Base-by-base conservation (phyloP, 331 rosid species). In the Malus hybrid region DNA sequence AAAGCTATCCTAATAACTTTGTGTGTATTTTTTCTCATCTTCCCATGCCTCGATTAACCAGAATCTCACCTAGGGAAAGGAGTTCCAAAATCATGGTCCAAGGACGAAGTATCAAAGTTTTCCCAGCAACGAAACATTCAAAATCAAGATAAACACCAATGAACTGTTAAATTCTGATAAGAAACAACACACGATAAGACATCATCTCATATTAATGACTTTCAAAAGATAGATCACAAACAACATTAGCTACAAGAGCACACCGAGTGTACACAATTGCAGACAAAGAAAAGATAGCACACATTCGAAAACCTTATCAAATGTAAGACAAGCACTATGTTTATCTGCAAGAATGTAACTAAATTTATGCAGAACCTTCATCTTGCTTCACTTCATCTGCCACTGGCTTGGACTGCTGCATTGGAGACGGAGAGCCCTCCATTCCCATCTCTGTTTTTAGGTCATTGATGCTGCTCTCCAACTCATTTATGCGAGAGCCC, bases 401-500 rank as follows among this genome's bases (percentile, higher is more conserved):
- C 69, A 60, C 74, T 62, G 91, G 67, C 81, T 86, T 87, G 55
- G 85, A 79, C 6, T 89, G 67, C 36, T 85, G 63, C 60, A 32
- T 32, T 9, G 93, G 96, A 50, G 94, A 85, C 56, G 93, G 92
- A 64, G 96, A 89, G 75, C 90, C 65, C 88, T 93, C 98, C 32
- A 89, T 90, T 14, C 98, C 98, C 93, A 93, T 93, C 85, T 93
- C 98, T 34, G 90, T 76, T 81, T 85, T 88, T 33, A 93, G 80
- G 62, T 93, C 97, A 4, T 81, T 90, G 80, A 93, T 86, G 89
- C 97, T 91, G 63, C 85, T 87, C 85, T 93, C 98, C 93, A 93
- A 73, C 81, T 93, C 98, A 56, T 84, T 90, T 71, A 93, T 93
- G 56, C 98, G 96, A 83, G 57, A 67, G 70, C 98, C 97, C 98